Evolutionary conservation across 805 yeast species (phyloP), one percentile per base, ranked within the genome.

Genomic region (Kodamaea jinghongensis): DNA sequence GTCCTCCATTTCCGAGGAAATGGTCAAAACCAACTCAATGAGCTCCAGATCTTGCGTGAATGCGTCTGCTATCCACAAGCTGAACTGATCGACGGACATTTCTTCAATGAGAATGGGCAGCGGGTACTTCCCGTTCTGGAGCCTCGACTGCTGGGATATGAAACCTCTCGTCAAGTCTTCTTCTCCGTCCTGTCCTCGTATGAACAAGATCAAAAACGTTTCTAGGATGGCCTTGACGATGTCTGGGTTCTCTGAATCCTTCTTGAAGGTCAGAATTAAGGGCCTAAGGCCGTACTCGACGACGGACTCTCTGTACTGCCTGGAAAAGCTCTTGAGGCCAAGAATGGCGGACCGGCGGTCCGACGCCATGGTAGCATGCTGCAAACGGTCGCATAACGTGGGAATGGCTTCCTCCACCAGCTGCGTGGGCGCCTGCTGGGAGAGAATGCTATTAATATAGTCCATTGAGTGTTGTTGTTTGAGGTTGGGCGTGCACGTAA

Each of bases 31-130:
- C 28, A 57, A 47, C 13, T 46, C 42, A 28, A 69, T 44, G 13
- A 58, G 47, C 17, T 53, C 60, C 12, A 52, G 61, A 35, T 60
- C 62, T 44, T 86, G 90, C 1, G 90, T 84, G 51, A 93, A 68
- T 53, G 88, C 97, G 61, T 93, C 99, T 0, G 98, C 88, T 23
- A 93, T 86, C 96, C 97, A 90, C 41, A 90, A 64, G 0, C 96
- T 86, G 48, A 93, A 86, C 53, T 88, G 95, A 56, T 90, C 98
- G 9, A 79, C 76, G 4, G 68, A 62, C 3, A 72, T 73, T 31
- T 76, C 75, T 36, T 74, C 79, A 60, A 76, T 63, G 17, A 79
- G 65, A 13, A 81, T 63, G 2, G 93, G 93, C 2, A 89, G 80
- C 0, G 90, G 87, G 48, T 84, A 85, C 52, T 83, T 83, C 9